Evolutionary conservation across 1,139 yeast species (phyloP).

Genomic region (Lodderomyces orthopsilosis): DNA sequence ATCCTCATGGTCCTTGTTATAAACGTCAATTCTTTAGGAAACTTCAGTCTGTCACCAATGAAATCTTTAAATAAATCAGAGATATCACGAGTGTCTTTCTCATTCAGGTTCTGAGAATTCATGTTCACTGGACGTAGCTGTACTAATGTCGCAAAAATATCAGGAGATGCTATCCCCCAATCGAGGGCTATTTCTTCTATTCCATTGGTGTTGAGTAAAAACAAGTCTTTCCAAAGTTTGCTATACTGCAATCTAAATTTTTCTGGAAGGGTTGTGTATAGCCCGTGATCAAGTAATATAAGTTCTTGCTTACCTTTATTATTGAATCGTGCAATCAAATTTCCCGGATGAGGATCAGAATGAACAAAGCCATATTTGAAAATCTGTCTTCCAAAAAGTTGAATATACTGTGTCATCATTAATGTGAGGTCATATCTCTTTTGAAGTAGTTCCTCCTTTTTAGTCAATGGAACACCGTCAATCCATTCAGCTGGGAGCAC

Average conservation of each 20-base stretch:
- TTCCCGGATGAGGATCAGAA: constrained; percentile 85
- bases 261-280: constrained; percentile 55
- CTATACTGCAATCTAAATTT: constrained; percentile 57
- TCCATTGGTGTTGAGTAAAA: constrained; percentile 50
- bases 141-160: constrained; percentile 59
- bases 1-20: constrained; percentile 71
- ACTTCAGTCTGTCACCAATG: constrained; percentile 58
- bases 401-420: constrained; percentile 53
- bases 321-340: constrained; percentile 52
- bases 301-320: constrained; percentile 49
- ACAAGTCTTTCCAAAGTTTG: constrained; percentile 60
- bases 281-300: constrained; percentile 74
- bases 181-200: constrained; percentile 46
- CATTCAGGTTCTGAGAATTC: background rate
- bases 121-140: constrained; percentile 44
- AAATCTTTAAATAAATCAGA: constrained; percentile 35
- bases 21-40: constrained; percentile 66
- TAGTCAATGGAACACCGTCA: constrained; percentile 59
- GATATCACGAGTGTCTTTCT: constrained; percentile 15
- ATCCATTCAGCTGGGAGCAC: constrained; percentile 75
- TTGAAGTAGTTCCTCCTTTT: constrained; percentile 40
- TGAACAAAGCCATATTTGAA: constrained; percentile 76
- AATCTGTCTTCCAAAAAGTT: constrained; percentile 63
- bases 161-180: constrained; percentile 77
- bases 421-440: constrained; percentile 39